phyloP scores from a whole-genome alignment of 495 filamentous ascomycete genomes.

The Penicillium lagena region DNA sequence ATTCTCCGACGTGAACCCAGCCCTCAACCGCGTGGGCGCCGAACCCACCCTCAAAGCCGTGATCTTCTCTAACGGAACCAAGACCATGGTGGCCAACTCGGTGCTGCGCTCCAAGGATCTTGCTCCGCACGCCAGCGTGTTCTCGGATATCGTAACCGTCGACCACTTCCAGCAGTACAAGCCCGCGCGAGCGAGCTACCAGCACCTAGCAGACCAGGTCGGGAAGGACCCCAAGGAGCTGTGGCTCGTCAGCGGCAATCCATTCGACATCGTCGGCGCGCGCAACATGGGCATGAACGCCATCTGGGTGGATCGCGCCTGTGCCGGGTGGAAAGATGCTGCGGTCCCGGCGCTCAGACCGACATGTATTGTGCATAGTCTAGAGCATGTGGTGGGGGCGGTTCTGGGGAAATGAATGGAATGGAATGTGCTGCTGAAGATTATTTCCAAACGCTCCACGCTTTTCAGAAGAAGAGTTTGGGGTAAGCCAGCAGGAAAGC shows the following conservation, averaged over 20 bases:
- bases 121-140: slow-evolving; percentile 39
- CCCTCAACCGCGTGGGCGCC: slow-evolving; percentile 38
- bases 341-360: slow-evolving; percentile 19
- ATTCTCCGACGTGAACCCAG: slow-evolving; percentile 60
- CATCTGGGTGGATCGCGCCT: slow-evolving; percentile 62
- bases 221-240: slow-evolving; percentile 47
- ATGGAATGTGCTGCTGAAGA: slow-evolving; percentile 37
- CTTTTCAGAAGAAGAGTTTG: slow-evolving; percentile 33
- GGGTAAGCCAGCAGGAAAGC: slow-evolving; percentile 41
- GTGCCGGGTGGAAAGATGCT: slow-evolving; percentile 35
- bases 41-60: slow-evolving; percentile 42
- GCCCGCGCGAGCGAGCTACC: slow-evolving; percentile 59
- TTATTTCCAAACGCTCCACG: slow-evolving; percentile 48
- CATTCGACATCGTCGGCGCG: slow-evolving; percentile 65
- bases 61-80: slow-evolving; percentile 72
- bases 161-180: slow-evolving; percentile 59
- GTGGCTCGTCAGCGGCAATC: slow-evolving; percentile 72
- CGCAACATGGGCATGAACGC: slow-evolving; percentile 46
- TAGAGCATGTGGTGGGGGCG: slow-evolving; percentile 22
- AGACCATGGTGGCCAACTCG: slow-evolving; percentile 56
- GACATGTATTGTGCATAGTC: slow-evolving; percentile 20
- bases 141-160: slow-evolving; percentile 56
- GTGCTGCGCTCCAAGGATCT: slow-evolving; percentile 51
- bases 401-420: slow-evolving; percentile 8
- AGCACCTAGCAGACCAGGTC: slow-evolving; percentile 47